Base-by-base conservation (phyloP, 2,329 filamentous ascomycete genomes). In the Fusarium xyrophilum region DNA sequence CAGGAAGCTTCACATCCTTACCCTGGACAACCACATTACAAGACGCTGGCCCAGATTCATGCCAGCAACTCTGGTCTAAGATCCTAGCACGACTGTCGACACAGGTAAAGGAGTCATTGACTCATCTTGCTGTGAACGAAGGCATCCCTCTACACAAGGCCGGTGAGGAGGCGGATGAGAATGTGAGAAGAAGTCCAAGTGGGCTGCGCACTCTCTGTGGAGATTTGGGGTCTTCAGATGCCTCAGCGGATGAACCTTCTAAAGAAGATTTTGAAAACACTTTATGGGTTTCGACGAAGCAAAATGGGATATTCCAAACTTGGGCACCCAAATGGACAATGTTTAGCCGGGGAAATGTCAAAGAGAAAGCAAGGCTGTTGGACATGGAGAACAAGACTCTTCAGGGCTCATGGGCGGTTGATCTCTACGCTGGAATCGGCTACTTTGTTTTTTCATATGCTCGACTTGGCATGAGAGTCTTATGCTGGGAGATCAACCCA, bases 271-370 rank as follows among this genome's bases (percentile, higher is more conserved):
- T 96, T 61, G 76, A 82, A 1, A 60, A 76, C 2, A 90, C 93
- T 0, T 87, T 97, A 66, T 98, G 95, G 95, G 91, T 91, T 2
- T 86, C 84, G 15, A 89, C 91, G 7, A 87, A 85, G 54, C 93
- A 97, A 76, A 92, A 93, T 74, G 91, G 90, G 5, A 91, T 98
- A 60, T 79, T 82, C 36, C 95, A 98, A 80, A 89, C 86, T 4
- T 98, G 94, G 94, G 91, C 93, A 2, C 95, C 95, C 17, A 80
- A 89, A 2, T 94, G 93, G 84, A 97, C 93, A 28, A 97, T 97
- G 94, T 98, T 98, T 77, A 93, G 91, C 66, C 87, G 93, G 3
- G 94, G 95, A 6, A 98, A 97, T 78, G 83, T 97, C 62, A 91
- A 89, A 52, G 95, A 98, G 79, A 98, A 97, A 77, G 89, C 91